A percentile compares a stretch with the other conserved stretches of the same genome.
Conservation (phyloP, 2,329 filamentous ascomycete species). For the Macrophomina phaseolina region DNA sequence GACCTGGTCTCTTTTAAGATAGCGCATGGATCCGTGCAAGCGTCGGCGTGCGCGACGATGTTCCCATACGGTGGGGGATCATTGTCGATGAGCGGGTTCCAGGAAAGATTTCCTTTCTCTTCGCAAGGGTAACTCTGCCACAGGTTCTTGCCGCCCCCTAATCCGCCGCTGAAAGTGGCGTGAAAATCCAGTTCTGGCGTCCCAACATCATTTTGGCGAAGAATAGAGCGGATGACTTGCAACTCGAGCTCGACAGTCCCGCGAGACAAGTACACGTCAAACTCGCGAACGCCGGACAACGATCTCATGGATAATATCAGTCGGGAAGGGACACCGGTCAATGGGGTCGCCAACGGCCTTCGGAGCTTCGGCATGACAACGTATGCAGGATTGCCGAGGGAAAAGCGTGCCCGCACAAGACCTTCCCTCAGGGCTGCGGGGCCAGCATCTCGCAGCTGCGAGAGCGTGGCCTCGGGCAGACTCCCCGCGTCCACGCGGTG, state of each 20-base stretch:
- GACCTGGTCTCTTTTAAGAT: not conserved
- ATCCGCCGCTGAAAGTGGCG: not conserved
- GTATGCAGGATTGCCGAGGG: conserved; percentile 6
- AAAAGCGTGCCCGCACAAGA: conserved; percentile 4
- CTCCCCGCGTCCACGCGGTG: not conserved
- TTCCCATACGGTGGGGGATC: conserved; percentile 3
- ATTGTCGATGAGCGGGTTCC: conserved; percentile 7
- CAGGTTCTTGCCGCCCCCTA: conserved; percentile 5
- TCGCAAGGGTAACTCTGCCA: conserved; percentile 15
- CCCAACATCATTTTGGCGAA: not conserved
- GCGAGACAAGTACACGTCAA: conserved; percentile 4
- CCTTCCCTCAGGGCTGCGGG: not conserved
- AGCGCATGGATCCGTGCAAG: not conserved
- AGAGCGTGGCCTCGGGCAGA: not conserved
- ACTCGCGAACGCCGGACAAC: not conserved
- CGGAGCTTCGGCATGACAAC: conserved; percentile 11
- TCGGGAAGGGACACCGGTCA: conserved; percentile 4
- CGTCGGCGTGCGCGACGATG: not conserved
- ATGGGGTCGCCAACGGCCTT: conserved; percentile 8
- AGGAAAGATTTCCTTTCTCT: not conserved
- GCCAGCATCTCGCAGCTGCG: not conserved
- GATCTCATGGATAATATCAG: conserved; percentile 6
- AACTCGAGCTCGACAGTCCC: not conserved
- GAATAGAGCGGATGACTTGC: not conserved
- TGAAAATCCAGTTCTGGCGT: conserved; percentile 6